Evolutionary conservation across 257 asterid species (phyloP).

Genomic region (Cruciata laevipes): DNA sequence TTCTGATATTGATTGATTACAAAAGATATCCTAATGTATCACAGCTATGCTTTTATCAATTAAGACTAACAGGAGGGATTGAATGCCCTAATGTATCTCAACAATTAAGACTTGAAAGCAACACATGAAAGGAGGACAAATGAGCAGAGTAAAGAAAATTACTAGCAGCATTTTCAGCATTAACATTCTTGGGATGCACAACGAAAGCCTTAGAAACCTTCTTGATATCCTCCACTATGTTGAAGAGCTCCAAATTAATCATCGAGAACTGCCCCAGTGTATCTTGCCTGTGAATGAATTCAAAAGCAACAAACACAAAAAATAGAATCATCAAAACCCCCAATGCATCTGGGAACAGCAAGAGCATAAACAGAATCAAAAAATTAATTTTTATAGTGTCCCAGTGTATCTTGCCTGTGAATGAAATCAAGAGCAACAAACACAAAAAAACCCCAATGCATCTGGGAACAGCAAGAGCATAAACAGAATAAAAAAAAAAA

Average conservation of each 20-base stretch:
- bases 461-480: no score
- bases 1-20: background rate
- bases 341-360: no score
- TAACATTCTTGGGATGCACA: slow-evolving; percentile 89
- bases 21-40: background rate
- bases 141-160: slow-evolving; percentile 19
- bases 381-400: no score
- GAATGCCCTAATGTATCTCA: background rate
- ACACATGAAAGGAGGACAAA: background rate
- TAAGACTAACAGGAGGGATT: background rate
- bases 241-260: slow-evolving; percentile 94
- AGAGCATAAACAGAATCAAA: no score
- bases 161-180: slow-evolving; percentile 91
- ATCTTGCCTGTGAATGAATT: slow-evolving; percentile 57
- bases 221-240: slow-evolving; percentile 85
- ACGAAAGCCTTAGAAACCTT: slow-evolving; percentile 94
- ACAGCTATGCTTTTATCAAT: background rate
- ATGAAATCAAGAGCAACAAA: background rate
- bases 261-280: slow-evolving; percentile 82
- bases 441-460: no score
- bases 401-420: slow-evolving; percentile 76
- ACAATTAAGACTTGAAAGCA: background rate
- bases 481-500: no score
- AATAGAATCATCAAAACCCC: background rate
- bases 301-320: background rate